Evolutionary conservation across 139 green algal species (phyloP).

Genomic region (Spirogloea muscicola): DNA sequence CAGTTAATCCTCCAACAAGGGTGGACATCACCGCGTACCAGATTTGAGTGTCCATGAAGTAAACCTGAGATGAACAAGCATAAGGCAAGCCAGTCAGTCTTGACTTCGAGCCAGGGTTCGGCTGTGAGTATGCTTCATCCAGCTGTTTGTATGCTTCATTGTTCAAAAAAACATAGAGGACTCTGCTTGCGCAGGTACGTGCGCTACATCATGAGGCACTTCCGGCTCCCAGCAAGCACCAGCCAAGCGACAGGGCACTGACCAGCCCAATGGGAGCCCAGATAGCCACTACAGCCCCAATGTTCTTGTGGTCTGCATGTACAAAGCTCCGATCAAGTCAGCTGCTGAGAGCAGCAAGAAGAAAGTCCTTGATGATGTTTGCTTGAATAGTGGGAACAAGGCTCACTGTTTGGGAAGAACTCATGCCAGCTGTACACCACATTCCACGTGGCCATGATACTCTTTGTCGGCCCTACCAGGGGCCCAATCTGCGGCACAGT

Average conservation of each 20-base stretch:
- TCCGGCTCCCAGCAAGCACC: too few species aligned
- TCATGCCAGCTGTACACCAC: slow-evolving; percentile 24
- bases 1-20: slow-evolving; percentile 13
- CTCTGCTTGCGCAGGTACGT: too few species aligned
- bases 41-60: slow-evolving; percentile 34
- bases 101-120: too few species aligned
- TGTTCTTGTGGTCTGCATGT: not conserved
- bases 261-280: slow-evolving; percentile 10
- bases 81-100: not conserved
- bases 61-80: slow-evolving; percentile 8
- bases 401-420: slow-evolving; percentile 5
- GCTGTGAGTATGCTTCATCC: too few species aligned
- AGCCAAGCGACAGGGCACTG: not conserved
- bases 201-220: too few species aligned
- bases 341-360: too few species aligned
- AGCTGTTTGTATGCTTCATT: too few species aligned
- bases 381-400: not conserved
- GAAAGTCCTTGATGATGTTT: not conserved
- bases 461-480: slow-evolving; percentile 10
- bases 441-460: slow-evolving; percentile 10
- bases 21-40: slow-evolving; percentile 34
- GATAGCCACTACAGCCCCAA: not conserved
- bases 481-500: slow-evolving; percentile 18
- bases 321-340: not conserved
- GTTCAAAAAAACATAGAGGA: too few species aligned